These are phyloP conservation scores for Geosmithia morbida DNA, from an alignment of 2,329 filamentous ascomycete genomes.

Conservation along the genomic window DNA sequence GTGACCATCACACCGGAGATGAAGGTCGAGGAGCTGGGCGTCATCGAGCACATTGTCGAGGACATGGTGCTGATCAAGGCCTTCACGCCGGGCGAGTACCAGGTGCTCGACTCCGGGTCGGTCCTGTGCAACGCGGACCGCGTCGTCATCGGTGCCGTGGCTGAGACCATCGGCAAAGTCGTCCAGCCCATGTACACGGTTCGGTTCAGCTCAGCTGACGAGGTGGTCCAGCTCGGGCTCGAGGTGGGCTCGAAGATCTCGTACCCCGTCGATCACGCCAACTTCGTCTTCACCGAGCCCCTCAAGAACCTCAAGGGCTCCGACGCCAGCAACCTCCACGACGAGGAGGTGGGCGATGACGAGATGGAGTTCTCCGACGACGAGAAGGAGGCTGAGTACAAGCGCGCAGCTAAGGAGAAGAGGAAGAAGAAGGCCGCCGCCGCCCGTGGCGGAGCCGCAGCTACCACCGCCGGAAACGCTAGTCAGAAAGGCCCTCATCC, in stretches of 20 bases:
- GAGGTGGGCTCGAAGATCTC: slow-evolving; percentile 56
- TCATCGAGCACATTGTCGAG: slow-evolving; percentile 63
- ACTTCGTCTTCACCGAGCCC: slow-evolving; percentile 74
- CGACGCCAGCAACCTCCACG: slow-evolving; percentile 88
- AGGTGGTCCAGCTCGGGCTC: slow-evolving; percentile 54
- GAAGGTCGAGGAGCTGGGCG: slow-evolving; percentile 62
- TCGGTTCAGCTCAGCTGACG: slow-evolving; percentile 53
- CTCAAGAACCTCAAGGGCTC: slow-evolving; percentile 72
- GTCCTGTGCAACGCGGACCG: slow-evolving; percentile 67
- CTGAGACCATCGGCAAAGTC: slow-evolving; percentile 75
- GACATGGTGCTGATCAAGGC: slow-evolving; percentile 68
- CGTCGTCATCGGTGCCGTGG: slow-evolving; percentile 65
- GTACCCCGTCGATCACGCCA: slow-evolving; percentile 67
- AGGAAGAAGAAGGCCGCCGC: slow-evolving; percentile 33
- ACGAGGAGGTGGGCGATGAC: slow-evolving; percentile 75
- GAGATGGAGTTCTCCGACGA: slow-evolving; percentile 96
- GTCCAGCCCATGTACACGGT: slow-evolving; percentile 78
- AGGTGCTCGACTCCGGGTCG: slow-evolving; percentile 73
- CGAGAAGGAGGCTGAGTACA: slow-evolving; percentile 80
- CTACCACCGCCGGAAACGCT: neutral
- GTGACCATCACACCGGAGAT: slow-evolving; percentile 65
- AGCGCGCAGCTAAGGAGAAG: slow-evolving; percentile 53
- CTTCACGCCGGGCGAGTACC: slow-evolving; percentile 63
- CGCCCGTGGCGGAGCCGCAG: slow-evolving; percentile 17
- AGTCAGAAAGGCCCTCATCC: slow-evolving; percentile 19